Evolutionary conservation across 257 asterid species (phyloP), one percentile per base, ranked within the genome.

Genomic region (Handroanthus guayacan): DNA sequence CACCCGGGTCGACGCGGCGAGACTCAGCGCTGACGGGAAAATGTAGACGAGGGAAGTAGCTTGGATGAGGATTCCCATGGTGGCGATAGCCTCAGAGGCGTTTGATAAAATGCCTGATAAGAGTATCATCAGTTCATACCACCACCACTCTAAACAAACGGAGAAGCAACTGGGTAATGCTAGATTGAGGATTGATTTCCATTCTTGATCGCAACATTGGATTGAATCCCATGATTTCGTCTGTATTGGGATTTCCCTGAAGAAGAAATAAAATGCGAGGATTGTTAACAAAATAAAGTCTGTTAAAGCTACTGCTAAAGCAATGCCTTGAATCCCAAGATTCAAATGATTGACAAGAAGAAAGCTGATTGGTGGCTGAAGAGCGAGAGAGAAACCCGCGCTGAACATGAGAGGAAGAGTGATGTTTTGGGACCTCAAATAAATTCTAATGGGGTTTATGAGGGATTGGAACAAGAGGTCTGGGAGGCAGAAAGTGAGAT

Each of bases 71-170:
- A 90, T 82, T 12, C 94, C 96, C 90, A 86, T 90, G 20, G 96
- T 11, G 9, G 97, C 92, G 17, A 92, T 88, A 0, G 84, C 79
- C 62, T 72, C 90, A 1, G 89, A 64, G 1, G 95, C 86, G 50
- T 89, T 76, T 1, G 86, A 1, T 6, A 92, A 62, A 3, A 87
- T n/a, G 1, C 97, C 97, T 0, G 94, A 86, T 0, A 87, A 65
- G 54, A 92, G 72, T 13, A 91, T 89, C 95, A 89, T 94, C 55
- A 94, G 74, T 79, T 91, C 97, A 51, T 93, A 93, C 97, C 98
- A 93, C 97, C 98, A 93, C 98, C 98, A 93, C 64, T 93, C 98
- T 67, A 94, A 64, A 74, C 97, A 94, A 43, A 91, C 91, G 7
- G 92, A 87, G 20, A 88, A 69, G 81, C 98, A 91, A 55, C 97